Evolutionary conservation across 768 basidiomycete species (phyloP).

Genomic region (Multifurca ochricompacta): DNA sequence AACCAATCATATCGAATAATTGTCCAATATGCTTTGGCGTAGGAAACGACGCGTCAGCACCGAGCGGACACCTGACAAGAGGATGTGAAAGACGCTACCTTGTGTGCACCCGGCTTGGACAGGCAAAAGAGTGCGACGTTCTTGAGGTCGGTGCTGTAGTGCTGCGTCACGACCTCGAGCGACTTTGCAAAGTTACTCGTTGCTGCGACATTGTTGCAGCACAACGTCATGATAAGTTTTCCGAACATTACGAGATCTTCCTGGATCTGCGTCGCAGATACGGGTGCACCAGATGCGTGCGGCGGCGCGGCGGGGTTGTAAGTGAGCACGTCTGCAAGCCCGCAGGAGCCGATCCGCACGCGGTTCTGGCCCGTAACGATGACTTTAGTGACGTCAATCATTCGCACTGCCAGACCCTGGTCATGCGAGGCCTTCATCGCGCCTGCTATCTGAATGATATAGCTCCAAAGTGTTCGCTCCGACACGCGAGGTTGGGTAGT

Average conservation of each 20-base stretch:
- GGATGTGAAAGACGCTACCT: conserved; percentile 35
- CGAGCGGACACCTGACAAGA: background rate
- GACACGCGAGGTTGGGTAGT: conserved; percentile 39
- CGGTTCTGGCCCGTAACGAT: conserved; percentile 86
- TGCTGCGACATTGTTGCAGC: conserved; percentile 57
- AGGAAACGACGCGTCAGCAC: background rate
- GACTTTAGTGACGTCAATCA: conserved; percentile 82
- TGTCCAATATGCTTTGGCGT: conserved; percentile 60
- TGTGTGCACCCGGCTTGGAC: conserved; percentile 59
- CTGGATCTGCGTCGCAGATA: conserved; percentile 49
- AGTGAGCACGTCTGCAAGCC: conserved; percentile 77
- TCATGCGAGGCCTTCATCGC: conserved; percentile 85
- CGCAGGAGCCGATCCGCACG: conserved; percentile 80
- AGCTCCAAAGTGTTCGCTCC: conserved; percentile 86
- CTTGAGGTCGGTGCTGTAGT: conserved; percentile 79
- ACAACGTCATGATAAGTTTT: conserved; percentile 70
- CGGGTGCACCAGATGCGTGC: background rate
- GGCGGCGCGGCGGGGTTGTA: conserved; percentile 42
- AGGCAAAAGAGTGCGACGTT: conserved; percentile 69
- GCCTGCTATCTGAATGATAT: conserved; percentile 81
- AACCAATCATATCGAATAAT: conserved; percentile 71
- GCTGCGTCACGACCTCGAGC: conserved; percentile 61
- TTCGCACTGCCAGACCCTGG: conserved; percentile 68
- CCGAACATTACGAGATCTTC: conserved; percentile 89
- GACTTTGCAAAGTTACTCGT: conserved; percentile 59